Percentiles rank a stretch among this genome's conserved stretches.
These are phyloP conservation scores for Spinacia oleracea DNA, from an alignment of 179 eudicot genomes.

Conservation along the genomic window DNA sequence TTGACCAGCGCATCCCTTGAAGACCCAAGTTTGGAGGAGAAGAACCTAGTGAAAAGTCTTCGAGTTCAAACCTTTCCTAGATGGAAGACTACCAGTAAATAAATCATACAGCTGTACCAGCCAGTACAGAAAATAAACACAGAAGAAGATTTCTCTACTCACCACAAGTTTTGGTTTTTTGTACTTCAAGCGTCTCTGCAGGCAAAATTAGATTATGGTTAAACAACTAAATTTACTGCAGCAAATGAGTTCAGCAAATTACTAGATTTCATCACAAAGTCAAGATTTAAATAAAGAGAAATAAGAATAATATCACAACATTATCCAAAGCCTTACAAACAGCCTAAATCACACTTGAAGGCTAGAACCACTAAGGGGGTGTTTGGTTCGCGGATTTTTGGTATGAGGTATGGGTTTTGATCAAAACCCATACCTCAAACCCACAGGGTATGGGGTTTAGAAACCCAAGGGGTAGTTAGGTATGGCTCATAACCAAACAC, in stretches of 20 bases:
- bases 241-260: background rate
- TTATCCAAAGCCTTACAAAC: conserved; percentile 9
- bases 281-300: background rate
- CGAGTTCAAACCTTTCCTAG: conserved; percentile 88
- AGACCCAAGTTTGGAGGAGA: conserved; percentile 77
- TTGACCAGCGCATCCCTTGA: conserved; percentile 86
- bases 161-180: conserved; percentile 79
- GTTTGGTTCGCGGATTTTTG: too few species aligned
- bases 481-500: too few species aligned
- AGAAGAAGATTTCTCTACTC: conserved; percentile 33
- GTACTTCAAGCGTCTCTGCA: conserved; percentile 93
- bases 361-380: too few species aligned
- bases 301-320: too few species aligned
- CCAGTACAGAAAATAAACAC: background rate
- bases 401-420: too few species aligned
- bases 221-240: conserved; percentile 3
- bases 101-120: conserved; percentile 8
- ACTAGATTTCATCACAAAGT: conserved; percentile 6
- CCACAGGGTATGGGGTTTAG: too few species aligned
- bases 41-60: conserved; percentile 86
- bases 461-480: too few species aligned
- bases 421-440: too few species aligned
- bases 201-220: conserved; percentile 4
- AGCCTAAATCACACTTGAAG: background rate
- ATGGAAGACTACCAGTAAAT: conserved; percentile 28